These are phyloP conservation scores for Juglanconis juglandina DNA, from an alignment of 2,329 filamentous ascomycete species.

Conservation along the genomic window DNA sequence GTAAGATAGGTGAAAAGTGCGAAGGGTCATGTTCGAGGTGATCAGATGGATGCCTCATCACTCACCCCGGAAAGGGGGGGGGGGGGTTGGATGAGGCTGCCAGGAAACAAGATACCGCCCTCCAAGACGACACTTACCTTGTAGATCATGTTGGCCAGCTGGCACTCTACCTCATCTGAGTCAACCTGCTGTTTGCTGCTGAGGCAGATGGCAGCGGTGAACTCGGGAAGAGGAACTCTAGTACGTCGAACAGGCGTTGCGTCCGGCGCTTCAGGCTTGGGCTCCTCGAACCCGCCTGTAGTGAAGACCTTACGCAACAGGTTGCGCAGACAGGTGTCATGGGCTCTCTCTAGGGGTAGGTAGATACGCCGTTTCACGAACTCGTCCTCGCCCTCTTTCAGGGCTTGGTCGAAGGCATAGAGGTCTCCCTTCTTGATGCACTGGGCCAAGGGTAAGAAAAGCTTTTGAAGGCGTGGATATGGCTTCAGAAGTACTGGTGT, in stretches of 20 bases:
- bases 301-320: constrained; percentile 89
- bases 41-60: too few species aligned
- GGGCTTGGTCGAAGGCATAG: constrained; percentile 75
- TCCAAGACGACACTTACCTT: constrained; percentile 58
- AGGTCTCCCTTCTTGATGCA: constrained; percentile 84
- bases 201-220: constrained; percentile 78
- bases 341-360: constrained; percentile 84
- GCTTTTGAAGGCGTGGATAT: constrained; percentile 70
- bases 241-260: constrained; percentile 60
- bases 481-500: constrained; percentile 66
- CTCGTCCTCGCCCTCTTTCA: constrained; percentile 80
- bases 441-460: constrained; percentile 73
- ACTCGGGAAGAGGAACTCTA: constrained; percentile 78
- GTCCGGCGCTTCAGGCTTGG: constrained; percentile 57
- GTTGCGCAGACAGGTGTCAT: constrained; percentile 89
- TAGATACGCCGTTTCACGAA: constrained; percentile 94
- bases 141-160: constrained; percentile 95
- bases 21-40: neutral
- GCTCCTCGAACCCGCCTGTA: constrained; percentile 74
- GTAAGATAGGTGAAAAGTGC: neutral
- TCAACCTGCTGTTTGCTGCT: constrained; percentile 68
- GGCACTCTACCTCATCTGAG: constrained; percentile 89
- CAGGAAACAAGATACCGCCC: too few species aligned
- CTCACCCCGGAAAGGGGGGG: neutral
- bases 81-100: too few species aligned